Evolutionary conservation across 345 rosid species (phyloP), one percentile per base, ranked within the genome.

Genomic region (Melaleuca alternifolia): DNA sequence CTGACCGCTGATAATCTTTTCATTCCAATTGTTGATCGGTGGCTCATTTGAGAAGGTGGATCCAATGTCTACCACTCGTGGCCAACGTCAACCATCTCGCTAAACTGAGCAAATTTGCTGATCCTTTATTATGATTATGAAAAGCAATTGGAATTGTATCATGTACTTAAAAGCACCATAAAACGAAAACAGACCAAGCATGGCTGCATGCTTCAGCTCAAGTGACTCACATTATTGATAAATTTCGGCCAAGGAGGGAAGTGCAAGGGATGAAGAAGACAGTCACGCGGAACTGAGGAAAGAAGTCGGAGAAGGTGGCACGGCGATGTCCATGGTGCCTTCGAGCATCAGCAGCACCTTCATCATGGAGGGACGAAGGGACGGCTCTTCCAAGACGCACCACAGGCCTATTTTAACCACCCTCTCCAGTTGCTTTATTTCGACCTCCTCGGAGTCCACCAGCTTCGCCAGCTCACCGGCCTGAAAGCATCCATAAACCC

Each of bases 281-380:
- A 71, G 56, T 41, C 57, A 86, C 3, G 76, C 71, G n/a, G 84
- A 6, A 54, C 51, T 89, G 5, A 89, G 33, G 57, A 85, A 87
- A 41, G 88, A 83, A 37, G 85, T 6, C 53, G 85, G 50, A 11
- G 21, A 6, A 53, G 85, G 85, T 1, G 85, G 85, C 15, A 6
- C n/a, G 4, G 86, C 89, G 28, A 89, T 85, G 62, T 87, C 87
- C 23, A 85, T 85, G 7, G 89, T 85, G 59, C 87, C 88, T 84
- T 83, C 85, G 10, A 83, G 56, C 85, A 83, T 83, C 15, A 88
- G 54, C 18, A 87, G 51, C 44, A 90, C 89, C 86, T 85, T 90
- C 48, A 83, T 86, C 85, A 83, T 83, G 21, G 85, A 53, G 37
- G 65, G 85, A 21, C 65, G 86, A 11, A 88, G 59, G 0, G 85